phyloP scores from a whole-genome alignment of 345 rosid species.

The Heritiera fomes region DNA sequence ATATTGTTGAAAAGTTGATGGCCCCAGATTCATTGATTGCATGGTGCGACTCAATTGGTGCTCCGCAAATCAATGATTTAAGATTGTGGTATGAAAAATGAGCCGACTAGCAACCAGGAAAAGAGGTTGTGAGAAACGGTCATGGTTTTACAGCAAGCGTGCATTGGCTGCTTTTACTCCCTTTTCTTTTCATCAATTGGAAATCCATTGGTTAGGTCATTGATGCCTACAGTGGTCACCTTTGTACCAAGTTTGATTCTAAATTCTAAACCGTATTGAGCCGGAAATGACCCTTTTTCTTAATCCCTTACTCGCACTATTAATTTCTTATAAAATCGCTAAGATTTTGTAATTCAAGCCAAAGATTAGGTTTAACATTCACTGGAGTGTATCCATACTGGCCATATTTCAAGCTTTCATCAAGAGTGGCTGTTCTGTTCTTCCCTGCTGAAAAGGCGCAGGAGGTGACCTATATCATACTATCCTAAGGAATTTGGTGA shows the following conservation, averaged over 20 bases:
- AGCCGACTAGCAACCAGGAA: neutral
- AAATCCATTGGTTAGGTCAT: too few species aligned
- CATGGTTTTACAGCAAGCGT: neutral
- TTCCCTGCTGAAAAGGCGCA: too few species aligned
- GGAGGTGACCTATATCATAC: neutral
- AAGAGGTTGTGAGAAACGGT: too few species aligned
- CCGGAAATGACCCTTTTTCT: too few species aligned
- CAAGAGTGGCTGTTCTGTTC: neutral
- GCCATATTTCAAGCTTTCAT: neutral
- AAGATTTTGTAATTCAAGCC: neutral
- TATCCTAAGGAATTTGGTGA: neutral
- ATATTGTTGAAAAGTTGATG: too few species aligned
- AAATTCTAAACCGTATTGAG: neutral
- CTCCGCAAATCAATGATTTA: too few species aligned
- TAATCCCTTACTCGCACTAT: too few species aligned
- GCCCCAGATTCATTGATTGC: too few species aligned
- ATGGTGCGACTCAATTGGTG: too few species aligned
- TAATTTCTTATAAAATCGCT: neutral
- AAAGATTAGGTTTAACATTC: too few species aligned
- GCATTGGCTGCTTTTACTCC: neutral
- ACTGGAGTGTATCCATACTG: too few species aligned
- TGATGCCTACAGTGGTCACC: neutral
- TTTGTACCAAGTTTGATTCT: neutral
- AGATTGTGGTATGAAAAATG: neutral
- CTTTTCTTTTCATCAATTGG: neutral